Evolutionary conservation across 192 early-diverging fungal species (phyloP).

Genomic region (Funneliformis geosporum): DNA sequence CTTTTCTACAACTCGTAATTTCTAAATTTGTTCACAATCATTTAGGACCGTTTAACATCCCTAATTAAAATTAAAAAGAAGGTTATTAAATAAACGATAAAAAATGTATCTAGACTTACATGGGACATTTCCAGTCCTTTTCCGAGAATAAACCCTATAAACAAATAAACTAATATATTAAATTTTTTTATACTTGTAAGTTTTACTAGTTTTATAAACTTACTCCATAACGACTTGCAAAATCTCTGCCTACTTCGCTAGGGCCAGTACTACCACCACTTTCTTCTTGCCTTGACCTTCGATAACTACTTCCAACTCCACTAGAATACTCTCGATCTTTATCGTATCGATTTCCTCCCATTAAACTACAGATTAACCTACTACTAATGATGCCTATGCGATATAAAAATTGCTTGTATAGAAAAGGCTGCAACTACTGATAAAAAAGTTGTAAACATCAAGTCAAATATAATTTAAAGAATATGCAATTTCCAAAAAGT

Average conservation of each 20-base stretch:
- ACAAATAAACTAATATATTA: background rate
- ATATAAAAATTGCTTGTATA: too few species aligned
- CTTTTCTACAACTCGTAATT: too few species aligned
- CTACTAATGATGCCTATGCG: background rate
- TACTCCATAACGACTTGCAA: slow-evolving; percentile 35
- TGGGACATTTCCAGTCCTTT: slow-evolving; percentile 38
- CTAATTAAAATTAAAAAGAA: too few species aligned
- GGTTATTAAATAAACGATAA: background rate
- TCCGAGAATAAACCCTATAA: slow-evolving; percentile 37
- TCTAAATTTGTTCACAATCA: too few species aligned
- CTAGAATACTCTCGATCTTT: background rate
- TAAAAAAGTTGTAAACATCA: too few species aligned
- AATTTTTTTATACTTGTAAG: background rate
- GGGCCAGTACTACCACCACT: background rate
- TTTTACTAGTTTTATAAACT: background rate
- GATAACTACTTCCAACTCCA: background rate
- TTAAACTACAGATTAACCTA: background rate
- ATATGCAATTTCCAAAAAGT: too few species aligned
- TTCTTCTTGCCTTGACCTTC: slow-evolving; percentile 3
- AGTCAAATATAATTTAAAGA: too few species aligned
- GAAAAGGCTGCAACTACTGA: too few species aligned
- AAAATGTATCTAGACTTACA: slow-evolving; percentile 27
- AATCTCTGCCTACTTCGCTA: slow-evolving; percentile 29
- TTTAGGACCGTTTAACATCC: too few species aligned
- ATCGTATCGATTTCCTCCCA: slow-evolving; percentile 19